Percentiles rank a stretch among this genome's conserved stretches.
phyloP scores from a whole-genome alignment of 352 stramenopile species.

The Pythium periplocum region DNA sequence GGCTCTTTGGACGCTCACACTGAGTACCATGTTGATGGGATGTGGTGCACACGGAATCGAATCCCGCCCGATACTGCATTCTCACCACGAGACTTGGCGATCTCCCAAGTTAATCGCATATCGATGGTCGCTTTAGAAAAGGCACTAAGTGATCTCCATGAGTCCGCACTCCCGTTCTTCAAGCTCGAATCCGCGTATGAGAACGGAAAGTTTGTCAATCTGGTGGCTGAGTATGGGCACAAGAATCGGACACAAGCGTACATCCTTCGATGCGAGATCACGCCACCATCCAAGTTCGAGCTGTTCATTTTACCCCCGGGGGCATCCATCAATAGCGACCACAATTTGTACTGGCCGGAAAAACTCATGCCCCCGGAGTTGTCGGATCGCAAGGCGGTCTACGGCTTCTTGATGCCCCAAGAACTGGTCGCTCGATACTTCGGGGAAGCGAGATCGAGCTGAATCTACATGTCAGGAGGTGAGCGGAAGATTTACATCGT shows the following conservation, averaged over 20 bases:
- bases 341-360: slow-evolving; percentile 68
- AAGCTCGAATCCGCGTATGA: slow-evolving; percentile 58
- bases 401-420: slow-evolving; percentile 49
- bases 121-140: slow-evolving; percentile 42
- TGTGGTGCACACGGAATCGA: slow-evolving; percentile 35
- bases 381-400: slow-evolving; percentile 48
- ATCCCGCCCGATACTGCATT: slow-evolving; percentile 24
- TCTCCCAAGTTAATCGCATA: slow-evolving; percentile 34
- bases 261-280: slow-evolving; percentile 39
- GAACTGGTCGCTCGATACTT: slow-evolving; percentile 6
- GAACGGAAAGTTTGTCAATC: slow-evolving; percentile 67
- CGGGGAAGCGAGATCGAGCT: too few relatives aligned
- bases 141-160: slow-evolving; percentile 29
- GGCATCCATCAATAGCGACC: slow-evolving; percentile 68
- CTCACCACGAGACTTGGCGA: slow-evolving; percentile 21
- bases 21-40: slow-evolving; percentile 55
- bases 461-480: too few relatives aligned
- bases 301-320: slow-evolving; percentile 71
- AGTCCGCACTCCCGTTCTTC: slow-evolving; percentile 49
- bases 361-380: slow-evolving; percentile 37
- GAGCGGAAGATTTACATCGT: too few relatives aligned
- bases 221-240: slow-evolving; percentile 59
- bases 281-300: slow-evolving; percentile 30
- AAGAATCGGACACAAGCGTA: slow-evolving; percentile 47
- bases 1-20: slow-evolving; percentile 28